A percentile compares a stretch with the other conserved stretches of the same genome.
These are phyloP conservation scores for sorghum (Sorghum bicolor) DNA, from an alignment of 176 grass and related monocot species.

Conservation along the genomic window Sorghum_bicolor_NCBIv3 NC_012877.2:5068501-5069000, in stretches of 20 bases:
- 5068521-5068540: not conserved
- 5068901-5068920: no score
- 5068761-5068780: no score
- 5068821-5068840: no score
- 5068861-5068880: not conserved
- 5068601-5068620: no score
- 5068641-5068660: not conserved
- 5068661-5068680: not conserved
- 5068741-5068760: not conserved
- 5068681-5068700: not conserved
- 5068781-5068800: no score
- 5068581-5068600: no score
- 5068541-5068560: not conserved
- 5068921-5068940: no score
- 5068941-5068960: no score
- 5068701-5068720: not conserved
- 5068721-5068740: not conserved
- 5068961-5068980: no score
- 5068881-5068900: not conserved
- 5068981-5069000: no score
- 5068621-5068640: not conserved
- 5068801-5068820: no score
- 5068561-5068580: not conserved
- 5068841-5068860: not conserved
- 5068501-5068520: not conserved